Evolutionary conservation across 345 rosid genomes (phyloP).

Genomic region (Arabidopsis suecica): DNA sequence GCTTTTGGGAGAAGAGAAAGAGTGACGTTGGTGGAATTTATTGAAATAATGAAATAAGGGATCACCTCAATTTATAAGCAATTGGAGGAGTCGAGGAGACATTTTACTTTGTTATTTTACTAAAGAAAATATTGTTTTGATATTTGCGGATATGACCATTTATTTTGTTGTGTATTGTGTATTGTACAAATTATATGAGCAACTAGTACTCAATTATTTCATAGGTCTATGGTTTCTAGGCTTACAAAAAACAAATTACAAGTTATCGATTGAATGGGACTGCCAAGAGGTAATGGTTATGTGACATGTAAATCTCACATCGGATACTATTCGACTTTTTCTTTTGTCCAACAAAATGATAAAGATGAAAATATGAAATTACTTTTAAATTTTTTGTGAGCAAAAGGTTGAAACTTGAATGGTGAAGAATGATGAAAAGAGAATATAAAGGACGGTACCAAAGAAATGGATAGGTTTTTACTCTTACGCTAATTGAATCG

Average conservation of each 20-base stretch:
- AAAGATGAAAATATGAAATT: background rate
- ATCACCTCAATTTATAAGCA: slow-evolving; percentile 33
- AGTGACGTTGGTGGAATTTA: slow-evolving; percentile 33
- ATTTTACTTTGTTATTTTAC: background rate
- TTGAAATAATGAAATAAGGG: slow-evolving; percentile 14
- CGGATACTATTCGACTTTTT: slow-evolving; percentile 41
- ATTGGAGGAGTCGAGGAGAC: slow-evolving; percentile 1
- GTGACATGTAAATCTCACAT: slow-evolving; percentile 47
- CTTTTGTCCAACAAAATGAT: slow-evolving; percentile 30
- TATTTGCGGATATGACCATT: slow-evolving; percentile 13
- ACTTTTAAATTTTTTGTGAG: background rate
- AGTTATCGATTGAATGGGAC: slow-evolving; percentile 27
- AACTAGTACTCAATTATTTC: slow-evolving; percentile 36
- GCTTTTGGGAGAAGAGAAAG: slow-evolving; percentile 32
- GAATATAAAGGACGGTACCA: slow-evolving; percentile 40
- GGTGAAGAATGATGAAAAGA: slow-evolving; percentile 26
- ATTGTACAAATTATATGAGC: slow-evolving; percentile 23
- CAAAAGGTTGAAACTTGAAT: slow-evolving; percentile 29
- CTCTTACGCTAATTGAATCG: slow-evolving; percentile 33
- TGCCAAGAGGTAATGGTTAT: slow-evolving; percentile 36
- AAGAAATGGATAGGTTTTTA: slow-evolving; percentile 39
- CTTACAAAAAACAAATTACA: slow-evolving; percentile 34
- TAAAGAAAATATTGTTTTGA: background rate
- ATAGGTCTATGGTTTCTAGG: slow-evolving; percentile 37
- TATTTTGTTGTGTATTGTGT: slow-evolving; percentile 14